Evolutionary conservation across 768 basidiomycete genomes (phyloP), one percentile per base, ranked within the genome.

Genomic region (Russula brevipes): DNA sequence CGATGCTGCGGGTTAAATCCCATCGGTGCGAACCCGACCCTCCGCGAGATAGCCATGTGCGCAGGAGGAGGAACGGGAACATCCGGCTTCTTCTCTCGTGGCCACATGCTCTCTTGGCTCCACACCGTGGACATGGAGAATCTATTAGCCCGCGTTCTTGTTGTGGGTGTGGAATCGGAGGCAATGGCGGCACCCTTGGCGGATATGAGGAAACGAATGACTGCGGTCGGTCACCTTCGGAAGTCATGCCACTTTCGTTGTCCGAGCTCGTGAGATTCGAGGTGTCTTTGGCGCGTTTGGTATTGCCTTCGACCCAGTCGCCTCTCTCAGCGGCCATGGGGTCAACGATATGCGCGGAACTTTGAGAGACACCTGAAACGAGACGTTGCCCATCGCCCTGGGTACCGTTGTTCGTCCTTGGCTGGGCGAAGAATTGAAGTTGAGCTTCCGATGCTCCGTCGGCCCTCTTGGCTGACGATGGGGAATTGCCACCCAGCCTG

Each of bases 41-140:
- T 24, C 24, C 24, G 24, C 24, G 24, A 24, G 24, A 24, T 1
- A 24, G 24, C 24, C 24, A 24, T 24, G 24, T 24, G 24, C 24
- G 24, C 24, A 24, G 24, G 63, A 31, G 58, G 53, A 31, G 58
- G 63, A 39, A 60, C 24, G 30, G 58, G 58, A 24, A 60, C 30
- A 17, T 50, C 54, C 17, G 47, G 41, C 47, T 31, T n/a, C 54
- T 55, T 60, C 36, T 64, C 58, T 39, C 39, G 58, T 9, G 54
- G 54, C 63, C 58, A 60, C 58, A 60, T 60, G 59, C 63, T 64
- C 33, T 64, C 63, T 44, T 60, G 63, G 52, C 58, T 64, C 63
- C 63, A 64, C 16, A 60, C 49, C 1, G 63, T 64, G 36, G 63
- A 60, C 12, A 60, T 38, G 38, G 63, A 64, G 16, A 51, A 10